These are phyloP conservation scores for Magnusiomyces fungicola DNA, from an alignment of 1,139 yeast species.

Conservation along the genomic window DNA sequence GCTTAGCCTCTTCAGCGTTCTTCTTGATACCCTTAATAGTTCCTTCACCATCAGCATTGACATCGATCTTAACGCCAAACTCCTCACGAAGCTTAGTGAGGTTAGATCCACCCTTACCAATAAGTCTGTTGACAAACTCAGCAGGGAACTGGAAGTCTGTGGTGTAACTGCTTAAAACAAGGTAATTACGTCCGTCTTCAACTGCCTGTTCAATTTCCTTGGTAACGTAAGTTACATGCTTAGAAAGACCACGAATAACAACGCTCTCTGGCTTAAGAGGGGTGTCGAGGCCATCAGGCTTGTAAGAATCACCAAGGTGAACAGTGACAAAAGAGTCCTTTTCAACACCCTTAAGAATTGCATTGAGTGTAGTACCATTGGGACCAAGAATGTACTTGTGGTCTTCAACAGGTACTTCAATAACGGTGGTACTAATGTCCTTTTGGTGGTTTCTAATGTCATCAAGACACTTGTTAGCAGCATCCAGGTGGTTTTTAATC, in stretches of 20 bases:
- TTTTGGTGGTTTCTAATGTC: slow-evolving; percentile 53
- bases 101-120: slow-evolving; percentile 83
- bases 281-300: slow-evolving; percentile 26
- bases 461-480: slow-evolving; percentile 46
- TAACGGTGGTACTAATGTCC: slow-evolving; percentile 44
- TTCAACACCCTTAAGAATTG: slow-evolving; percentile 36
- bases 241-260: slow-evolving; percentile 52
- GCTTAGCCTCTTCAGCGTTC: slow-evolving; percentile 70
- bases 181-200: slow-evolving; percentile 59
- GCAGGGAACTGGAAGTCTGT: slow-evolving; percentile 57
- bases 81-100: slow-evolving; percentile 66
- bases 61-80: slow-evolving; percentile 71
- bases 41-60: slow-evolving; percentile 52
- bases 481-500: slow-evolving; percentile 31
- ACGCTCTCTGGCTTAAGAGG: slow-evolving; percentile 44
- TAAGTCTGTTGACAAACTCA: slow-evolving; percentile 63
- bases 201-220: slow-evolving; percentile 49
- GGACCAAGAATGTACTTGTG: slow-evolving; percentile 57
- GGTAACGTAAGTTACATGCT: slow-evolving; percentile 47
- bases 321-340: slow-evolving; percentile 24
- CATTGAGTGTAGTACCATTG: slow-evolving; percentile 39
- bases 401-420: slow-evolving; percentile 46
- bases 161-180: slow-evolving; percentile 50
- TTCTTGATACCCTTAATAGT: slow-evolving; percentile 67
- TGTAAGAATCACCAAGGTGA: slow-evolving; percentile 20